A percentile compares a stretch with the other conserved stretches of the same genome.
phyloP scores from a whole-genome alignment of 2,329 filamentous ascomycete species.

The Sclerotinia subarctica region DNA sequence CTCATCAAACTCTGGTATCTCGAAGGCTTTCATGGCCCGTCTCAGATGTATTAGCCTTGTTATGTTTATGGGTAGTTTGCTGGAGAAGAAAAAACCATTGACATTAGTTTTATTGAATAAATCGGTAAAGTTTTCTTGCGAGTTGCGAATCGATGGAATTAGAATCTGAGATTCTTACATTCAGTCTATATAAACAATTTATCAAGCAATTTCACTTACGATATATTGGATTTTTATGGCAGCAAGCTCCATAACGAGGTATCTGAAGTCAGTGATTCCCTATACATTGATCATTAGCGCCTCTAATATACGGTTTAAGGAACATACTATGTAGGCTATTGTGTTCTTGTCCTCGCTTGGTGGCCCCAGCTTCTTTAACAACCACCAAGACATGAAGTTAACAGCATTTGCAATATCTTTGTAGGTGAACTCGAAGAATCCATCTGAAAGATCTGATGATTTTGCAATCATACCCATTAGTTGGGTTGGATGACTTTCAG shows the following conservation, averaged over 20 bases:
- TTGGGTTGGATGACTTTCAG: neutral
- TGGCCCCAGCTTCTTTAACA: neutral
- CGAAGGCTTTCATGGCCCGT: slow-evolving; percentile 11
- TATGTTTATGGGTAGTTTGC: slow-evolving; percentile 5
- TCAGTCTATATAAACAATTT: too few relatives aligned
- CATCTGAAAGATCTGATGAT: neutral
- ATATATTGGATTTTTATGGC: too few relatives aligned
- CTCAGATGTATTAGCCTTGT: slow-evolving; percentile 4
- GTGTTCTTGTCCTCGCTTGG: neutral
- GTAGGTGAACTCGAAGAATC: neutral
- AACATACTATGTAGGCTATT: neutral
- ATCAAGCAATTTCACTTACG: too few relatives aligned
- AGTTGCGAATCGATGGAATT: slow-evolving; percentile 25
- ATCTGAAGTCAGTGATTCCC: slow-evolving; percentile 14
- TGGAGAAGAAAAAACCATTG: slow-evolving; percentile 22
- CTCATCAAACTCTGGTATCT: slow-evolving; percentile 30
- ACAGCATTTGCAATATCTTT: neutral
- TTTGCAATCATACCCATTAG: neutral
- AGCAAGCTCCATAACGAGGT: too few relatives aligned
- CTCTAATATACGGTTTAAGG: too few relatives aligned
- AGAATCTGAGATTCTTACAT: too few relatives aligned
- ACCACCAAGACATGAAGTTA: neutral
- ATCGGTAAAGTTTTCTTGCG: slow-evolving; percentile 21
- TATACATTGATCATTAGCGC: slow-evolving; percentile 1
- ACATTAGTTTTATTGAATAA: slow-evolving; percentile 22